These are phyloP conservation scores for Phaeoacremonium minimum DNA, from an alignment of 2,329 filamentous ascomycete species.

Conservation along the genomic window DNA sequence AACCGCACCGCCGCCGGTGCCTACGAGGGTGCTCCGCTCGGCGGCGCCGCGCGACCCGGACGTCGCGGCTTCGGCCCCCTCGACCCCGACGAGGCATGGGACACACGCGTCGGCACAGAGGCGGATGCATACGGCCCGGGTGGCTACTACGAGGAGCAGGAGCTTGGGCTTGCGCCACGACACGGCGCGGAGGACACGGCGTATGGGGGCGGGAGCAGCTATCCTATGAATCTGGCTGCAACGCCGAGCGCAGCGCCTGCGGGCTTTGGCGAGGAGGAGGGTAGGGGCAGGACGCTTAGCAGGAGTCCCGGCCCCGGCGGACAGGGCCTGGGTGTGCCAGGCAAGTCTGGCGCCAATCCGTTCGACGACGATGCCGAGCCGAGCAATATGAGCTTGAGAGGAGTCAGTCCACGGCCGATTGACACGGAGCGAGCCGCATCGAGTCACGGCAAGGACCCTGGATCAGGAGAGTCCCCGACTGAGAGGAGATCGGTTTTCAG, in stretches of 20 bases:
- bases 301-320: slow-evolving; percentile 26
- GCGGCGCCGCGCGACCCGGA: slow-evolving; percentile 29
- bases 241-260: slow-evolving; percentile 26
- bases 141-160: slow-evolving; percentile 73
- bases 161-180: slow-evolving; percentile 50
- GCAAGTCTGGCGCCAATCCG: slow-evolving; percentile 47
- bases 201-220: slow-evolving; percentile 30
- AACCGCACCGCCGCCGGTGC: slow-evolving; percentile 64
- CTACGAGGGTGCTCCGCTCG: slow-evolving; percentile 55
- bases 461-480: slow-evolving; percentile 52
- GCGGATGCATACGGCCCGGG: slow-evolving; percentile 57
- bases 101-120: slow-evolving; percentile 72
- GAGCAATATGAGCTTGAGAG: slow-evolving; percentile 59
- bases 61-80: slow-evolving; percentile 61
- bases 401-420: slow-evolving; percentile 74
- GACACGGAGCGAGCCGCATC: slow-evolving; percentile 34
- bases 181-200: slow-evolving; percentile 31
- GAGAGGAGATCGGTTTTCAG: slow-evolving; percentile 67
- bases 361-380: slow-evolving; percentile 65
- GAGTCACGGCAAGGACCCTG: slow-evolving; percentile 27
- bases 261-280: slow-evolving; percentile 20
- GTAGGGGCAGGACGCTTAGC: slow-evolving; percentile 38
- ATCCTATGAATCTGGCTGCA: slow-evolving; percentile 44
- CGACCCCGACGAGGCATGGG: slow-evolving; percentile 85
- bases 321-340: slow-evolving; percentile 31